Evolutionary conservation across 208 protist species (phyloP).

Genomic region (Vickermania ingenoplastis): DNA sequence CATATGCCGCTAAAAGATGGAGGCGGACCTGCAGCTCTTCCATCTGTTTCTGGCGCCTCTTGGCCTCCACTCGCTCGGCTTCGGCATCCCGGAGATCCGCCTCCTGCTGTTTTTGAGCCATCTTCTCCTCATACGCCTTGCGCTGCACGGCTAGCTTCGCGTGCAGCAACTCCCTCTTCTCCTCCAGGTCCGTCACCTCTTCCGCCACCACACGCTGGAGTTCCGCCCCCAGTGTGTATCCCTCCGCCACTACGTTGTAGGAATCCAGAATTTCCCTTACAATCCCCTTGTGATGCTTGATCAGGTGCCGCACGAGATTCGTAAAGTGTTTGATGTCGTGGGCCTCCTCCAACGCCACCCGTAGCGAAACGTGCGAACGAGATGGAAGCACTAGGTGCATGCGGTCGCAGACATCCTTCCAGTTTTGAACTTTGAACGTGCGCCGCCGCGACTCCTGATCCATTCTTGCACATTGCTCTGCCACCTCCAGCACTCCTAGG

Average conservation of each 20-base stretch:
- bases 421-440: not conserved
- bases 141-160: slow-evolving; percentile 19
- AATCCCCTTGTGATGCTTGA: slow-evolving; percentile 14
- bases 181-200: slow-evolving; percentile 19
- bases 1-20: slow-evolving; percentile 26
- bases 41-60: slow-evolving; percentile 14
- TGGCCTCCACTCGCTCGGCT: slow-evolving; percentile 14
- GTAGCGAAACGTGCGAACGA: not conserved
- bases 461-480: not conserved
- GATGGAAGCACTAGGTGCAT: slow-evolving; percentile 14
- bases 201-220: slow-evolving; percentile 13
- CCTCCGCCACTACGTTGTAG: slow-evolving; percentile 11
- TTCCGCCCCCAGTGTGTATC: slow-evolving; percentile 8
- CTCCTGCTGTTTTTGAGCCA: slow-evolving; percentile 8
- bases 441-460: not conserved
- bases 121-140: slow-evolving; percentile 24
- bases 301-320: slow-evolving; percentile 4
- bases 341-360: slow-evolving; percentile 12
- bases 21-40: slow-evolving; percentile 63
- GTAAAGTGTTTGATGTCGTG: slow-evolving; percentile 8
- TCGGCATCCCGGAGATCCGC: slow-evolving; percentile 19
- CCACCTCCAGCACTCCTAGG: not conserved
- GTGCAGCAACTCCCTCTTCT: slow-evolving; percentile 14
- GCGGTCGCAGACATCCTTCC: slow-evolving; percentile 15
- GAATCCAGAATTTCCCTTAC: slow-evolving; percentile 12